Evolutionary conservation across 2,329 filamentous ascomycete species (phyloP), one percentile per base, ranked within the genome.

Genomic region (Hypoxylon sp.): DNA sequence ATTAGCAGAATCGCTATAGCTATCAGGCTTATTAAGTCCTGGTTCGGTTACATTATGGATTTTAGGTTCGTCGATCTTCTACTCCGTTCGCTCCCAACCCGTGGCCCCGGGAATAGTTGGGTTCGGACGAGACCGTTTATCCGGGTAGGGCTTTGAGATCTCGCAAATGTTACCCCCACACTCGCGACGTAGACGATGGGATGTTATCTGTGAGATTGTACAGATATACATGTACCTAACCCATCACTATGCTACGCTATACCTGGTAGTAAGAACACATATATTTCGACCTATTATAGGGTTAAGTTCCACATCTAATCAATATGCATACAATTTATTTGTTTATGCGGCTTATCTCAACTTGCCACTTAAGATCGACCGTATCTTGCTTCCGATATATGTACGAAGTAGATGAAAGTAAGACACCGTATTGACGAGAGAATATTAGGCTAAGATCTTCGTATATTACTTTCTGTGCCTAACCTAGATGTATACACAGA

Each of bases 141-240:
- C 37, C 46, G 29, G 37, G 37, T 55, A 22, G 42, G 39, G 29
- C 35, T n/a, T 19, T 31, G 11, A 31, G 19, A 33, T 47, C 39
- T 17, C 54, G 44, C 33, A 9, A 50, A 46, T 58, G 55, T 35
- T 39, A 59, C 55, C 55, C 55, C 44, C 55, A 59, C 55, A 59
- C 55, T 50, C 44, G 44, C 55, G 33, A 48, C 3, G 44, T 48
- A 19, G 19, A 31, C 55, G 42, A 59, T 50, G 33, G 24, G 22
- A 31, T 37, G 31, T 35, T 44, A 47, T 47, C 26, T 35, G 22
- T 44, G 11, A 47, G 17, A 26, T 57, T 13, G 19, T n/a, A 39
- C 53, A 42, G n/a, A 44, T 9, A 44, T 19, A 44, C 39, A 44
- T 44, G 54, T 24, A 57, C 46, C 35, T 57, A 57, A 17, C 39